Evolutionary conservation across 2,329 filamentous ascomycete genomes (phyloP).

Genomic region (Paecilomyces sp.): DNA sequence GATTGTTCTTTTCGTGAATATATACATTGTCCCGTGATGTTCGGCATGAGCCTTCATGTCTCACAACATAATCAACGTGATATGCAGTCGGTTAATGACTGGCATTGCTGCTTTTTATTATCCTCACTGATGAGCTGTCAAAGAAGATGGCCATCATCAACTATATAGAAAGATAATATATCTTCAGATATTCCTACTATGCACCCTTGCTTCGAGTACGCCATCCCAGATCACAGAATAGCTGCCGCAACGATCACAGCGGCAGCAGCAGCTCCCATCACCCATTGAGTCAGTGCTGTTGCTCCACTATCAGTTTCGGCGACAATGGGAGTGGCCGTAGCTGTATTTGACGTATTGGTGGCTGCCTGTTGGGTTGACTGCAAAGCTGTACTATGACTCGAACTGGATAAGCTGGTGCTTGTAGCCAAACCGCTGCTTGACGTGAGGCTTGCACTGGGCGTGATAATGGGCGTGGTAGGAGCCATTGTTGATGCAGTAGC

Average conservation of each 20-base stretch:
- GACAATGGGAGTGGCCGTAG: not conserved
- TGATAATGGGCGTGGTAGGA: not conserved
- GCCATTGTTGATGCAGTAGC: not conserved
- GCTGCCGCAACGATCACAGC: not conserved
- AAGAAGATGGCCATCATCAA: no score
- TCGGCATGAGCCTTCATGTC: no score
- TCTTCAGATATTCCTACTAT: no score
- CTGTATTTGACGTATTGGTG: not conserved
- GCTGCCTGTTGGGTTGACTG: not conserved
- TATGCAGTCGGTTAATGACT: no score
- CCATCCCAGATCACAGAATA: not conserved
- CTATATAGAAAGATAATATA: no score
- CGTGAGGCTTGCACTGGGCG: not conserved
- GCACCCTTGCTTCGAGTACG: not conserved
- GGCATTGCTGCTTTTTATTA: no score
- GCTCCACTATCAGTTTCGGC: not conserved
- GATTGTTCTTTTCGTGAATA: no score
- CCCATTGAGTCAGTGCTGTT: not conserved
- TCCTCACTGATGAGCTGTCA: no score
- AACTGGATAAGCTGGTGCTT: not conserved
- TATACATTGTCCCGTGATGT: no score
- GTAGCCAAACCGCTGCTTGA: not conserved
- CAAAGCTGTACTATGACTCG: not conserved
- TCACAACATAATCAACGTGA: no score
- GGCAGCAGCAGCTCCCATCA: not conserved